phyloP scores from a whole-genome alignment of 176 grass and related monocot species.

The Leersia perrieri region DNA sequence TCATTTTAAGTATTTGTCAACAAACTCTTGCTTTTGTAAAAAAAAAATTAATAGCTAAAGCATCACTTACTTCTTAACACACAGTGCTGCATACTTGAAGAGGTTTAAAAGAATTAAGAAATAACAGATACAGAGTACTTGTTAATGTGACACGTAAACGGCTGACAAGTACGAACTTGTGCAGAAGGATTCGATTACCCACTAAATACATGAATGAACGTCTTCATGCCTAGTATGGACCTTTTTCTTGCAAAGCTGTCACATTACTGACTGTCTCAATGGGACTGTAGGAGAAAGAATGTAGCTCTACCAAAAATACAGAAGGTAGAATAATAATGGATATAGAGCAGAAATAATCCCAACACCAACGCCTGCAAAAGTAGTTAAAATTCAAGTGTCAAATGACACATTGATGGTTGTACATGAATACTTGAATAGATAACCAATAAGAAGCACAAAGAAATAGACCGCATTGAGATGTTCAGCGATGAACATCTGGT shows the following conservation, averaged over 20 bases:
- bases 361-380: slow-evolving; percentile 47
- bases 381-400: not conserved
- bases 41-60: not conserved
- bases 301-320: not conserved
- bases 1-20: not conserved
- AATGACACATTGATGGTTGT: not conserved
- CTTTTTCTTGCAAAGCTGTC: not conserved
- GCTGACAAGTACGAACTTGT: not conserved
- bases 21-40: not conserved
- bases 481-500: not conserved
- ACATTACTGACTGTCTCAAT: not conserved
- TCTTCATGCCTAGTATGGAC: not conserved
- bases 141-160: not conserved
- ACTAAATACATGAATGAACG: not conserved
- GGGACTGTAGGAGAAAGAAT: not conserved
- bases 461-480: not conserved
- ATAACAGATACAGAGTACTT: slow-evolving; percentile 15
- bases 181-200: not conserved
- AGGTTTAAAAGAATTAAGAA: slow-evolving; percentile 52
- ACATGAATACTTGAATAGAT: not conserved
- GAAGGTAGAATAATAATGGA: slow-evolving; percentile 30
- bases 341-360: slow-evolving; percentile 67
- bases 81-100: slow-evolving; percentile 83
- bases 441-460: not conserved
- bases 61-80: slow-evolving; percentile 73